These are phyloP conservation scores for Fomitopsis pinicola DNA, from an alignment of 1,284 basidiomycete genomes.

Conservation along the genomic window DNA sequence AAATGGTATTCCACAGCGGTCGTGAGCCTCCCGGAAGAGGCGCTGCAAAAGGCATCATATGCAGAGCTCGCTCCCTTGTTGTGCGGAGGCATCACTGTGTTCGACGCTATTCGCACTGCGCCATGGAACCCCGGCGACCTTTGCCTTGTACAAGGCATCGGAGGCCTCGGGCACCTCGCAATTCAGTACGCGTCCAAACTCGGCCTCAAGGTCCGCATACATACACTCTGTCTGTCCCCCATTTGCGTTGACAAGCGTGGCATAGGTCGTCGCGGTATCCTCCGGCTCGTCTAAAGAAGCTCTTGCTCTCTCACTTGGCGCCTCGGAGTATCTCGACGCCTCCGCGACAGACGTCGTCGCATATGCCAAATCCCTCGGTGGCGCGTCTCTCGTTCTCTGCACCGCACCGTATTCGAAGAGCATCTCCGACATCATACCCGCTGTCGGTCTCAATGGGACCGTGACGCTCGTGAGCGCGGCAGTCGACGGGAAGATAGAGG, in stretches of 20 bases:
- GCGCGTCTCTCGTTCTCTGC: constrained; percentile 24
- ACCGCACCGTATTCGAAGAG: constrained; percentile 22
- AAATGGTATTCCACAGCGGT: constrained; percentile 32
- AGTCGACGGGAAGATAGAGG: constrained; percentile 15
- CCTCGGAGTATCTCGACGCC: constrained; percentile 24
- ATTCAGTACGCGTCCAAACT: constrained; percentile 25
- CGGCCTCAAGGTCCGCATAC: constrained; percentile 17
- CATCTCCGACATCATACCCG: constrained; percentile 18
- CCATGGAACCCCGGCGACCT: constrained; percentile 22
- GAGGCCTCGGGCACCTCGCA: constrained; percentile 30
- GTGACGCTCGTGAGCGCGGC: constrained; percentile 23
- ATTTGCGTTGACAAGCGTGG: constrained; percentile 19
- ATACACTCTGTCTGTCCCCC: constrained; percentile 20
- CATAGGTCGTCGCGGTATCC: constrained; percentile 24
- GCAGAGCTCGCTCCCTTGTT: constrained; percentile 26
- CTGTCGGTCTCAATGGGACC: constrained; percentile 21
- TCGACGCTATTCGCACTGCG: constrained; percentile 15
- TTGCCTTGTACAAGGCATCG: constrained; percentile 28
- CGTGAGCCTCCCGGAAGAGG: constrained; percentile 25
- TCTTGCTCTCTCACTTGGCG: constrained; percentile 25
- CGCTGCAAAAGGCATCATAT: constrained; percentile 13
- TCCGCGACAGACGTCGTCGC: constrained; percentile 17
- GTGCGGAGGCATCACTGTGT: constrained; percentile 8
- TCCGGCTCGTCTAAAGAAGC: constrained; percentile 22
- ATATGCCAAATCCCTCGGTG: constrained; percentile 22